Evolutionary conservation across 768 basidiomycete species (phyloP).

Genomic region (Leccinum olivaceopallidum): DNA sequence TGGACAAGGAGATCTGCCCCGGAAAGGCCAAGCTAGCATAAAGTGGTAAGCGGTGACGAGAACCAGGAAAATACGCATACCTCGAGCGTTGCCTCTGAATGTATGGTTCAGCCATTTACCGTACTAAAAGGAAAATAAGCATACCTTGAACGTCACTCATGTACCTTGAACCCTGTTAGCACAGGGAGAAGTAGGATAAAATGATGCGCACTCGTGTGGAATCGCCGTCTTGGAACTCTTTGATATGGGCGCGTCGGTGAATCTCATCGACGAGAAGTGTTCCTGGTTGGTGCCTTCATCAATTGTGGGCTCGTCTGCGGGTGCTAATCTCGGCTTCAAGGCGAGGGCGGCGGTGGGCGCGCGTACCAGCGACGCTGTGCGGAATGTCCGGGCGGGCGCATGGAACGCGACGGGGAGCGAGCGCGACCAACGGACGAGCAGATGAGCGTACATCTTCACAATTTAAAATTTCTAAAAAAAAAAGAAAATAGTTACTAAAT

Average conservation of each 20-base stretch:
- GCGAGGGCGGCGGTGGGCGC: slow-evolving; percentile 11
- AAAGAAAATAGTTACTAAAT: neutral
- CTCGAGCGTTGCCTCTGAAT: slow-evolving; percentile 42
- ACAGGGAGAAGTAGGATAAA: slow-evolving; percentile 14
- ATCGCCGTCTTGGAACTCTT: slow-evolving; percentile 41
- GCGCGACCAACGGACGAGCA: slow-evolving; percentile 26
- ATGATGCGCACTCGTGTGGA: slow-evolving; percentile 40
- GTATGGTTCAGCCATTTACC: neutral
- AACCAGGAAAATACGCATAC: slow-evolving; percentile 18
- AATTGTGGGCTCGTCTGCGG: slow-evolving; percentile 9
- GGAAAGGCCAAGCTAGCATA: slow-evolving; percentile 37
- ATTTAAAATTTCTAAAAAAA: neutral
- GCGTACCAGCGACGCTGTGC: slow-evolving; percentile 10
- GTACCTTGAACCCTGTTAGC: slow-evolving; percentile 33
- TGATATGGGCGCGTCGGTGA: slow-evolving; percentile 39
- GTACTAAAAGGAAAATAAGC: slow-evolving; percentile 7
- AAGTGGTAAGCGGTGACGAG: slow-evolving; percentile 4
- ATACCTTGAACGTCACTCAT: slow-evolving; percentile 50
- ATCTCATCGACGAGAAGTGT: slow-evolving; percentile 31
- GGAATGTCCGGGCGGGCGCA: slow-evolving; percentile 17
- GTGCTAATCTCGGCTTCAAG: slow-evolving; percentile 12
- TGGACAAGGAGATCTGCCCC: slow-evolving; percentile 51
- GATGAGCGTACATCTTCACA: slow-evolving; percentile 24
- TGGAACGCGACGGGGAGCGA: slow-evolving; percentile 11
- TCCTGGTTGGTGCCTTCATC: slow-evolving; percentile 22